A percentile compares a stretch with the other conserved stretches of the same genome.
Evolutionary conservation across 2,329 filamentous ascomycete species (phyloP).

Genomic region (Septoria linicola): DNA sequence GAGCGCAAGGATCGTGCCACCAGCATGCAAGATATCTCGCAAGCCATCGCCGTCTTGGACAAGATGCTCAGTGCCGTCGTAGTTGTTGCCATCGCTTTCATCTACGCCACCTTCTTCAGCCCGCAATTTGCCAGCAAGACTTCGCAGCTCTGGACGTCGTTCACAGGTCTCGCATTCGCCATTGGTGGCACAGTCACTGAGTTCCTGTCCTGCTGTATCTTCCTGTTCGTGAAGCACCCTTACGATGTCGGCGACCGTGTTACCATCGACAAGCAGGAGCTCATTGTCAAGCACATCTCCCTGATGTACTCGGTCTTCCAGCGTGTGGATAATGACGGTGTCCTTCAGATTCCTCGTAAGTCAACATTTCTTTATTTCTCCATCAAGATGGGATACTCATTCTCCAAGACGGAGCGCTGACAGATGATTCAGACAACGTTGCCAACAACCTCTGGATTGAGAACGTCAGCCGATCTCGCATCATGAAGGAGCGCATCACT

Average conservation of each 20-base stretch:
- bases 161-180: slow-evolving; percentile 68
- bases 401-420: background rate
- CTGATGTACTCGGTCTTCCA: slow-evolving; percentile 37
- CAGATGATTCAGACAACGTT: slow-evolving; percentile 27
- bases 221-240: slow-evolving; percentile 95
- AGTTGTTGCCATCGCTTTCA: slow-evolving; percentile 35
- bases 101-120: slow-evolving; percentile 39
- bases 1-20: slow-evolving; percentile 33
- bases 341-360: slow-evolving; percentile 35
- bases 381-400: background rate
- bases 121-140: slow-evolving; percentile 28
- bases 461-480: slow-evolving; percentile 38
- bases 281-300: slow-evolving; percentile 36
- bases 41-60: slow-evolving; percentile 38
- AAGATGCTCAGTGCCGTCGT: slow-evolving; percentile 32
- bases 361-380: background rate
- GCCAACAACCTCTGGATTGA: slow-evolving; percentile 40
- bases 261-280: slow-evolving; percentile 31
- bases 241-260: slow-evolving; percentile 61
- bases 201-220: slow-evolving; percentile 94
- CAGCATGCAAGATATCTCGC: slow-evolving; percentile 35
- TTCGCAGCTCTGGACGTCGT: slow-evolving; percentile 30
- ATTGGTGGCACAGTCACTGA: slow-evolving; percentile 93
- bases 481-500: slow-evolving; percentile 37
- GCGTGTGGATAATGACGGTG: slow-evolving; percentile 31